phyloP scores from a whole-genome alignment of 805 yeast species.

The Kodamaea nitidulidarum region DNA sequence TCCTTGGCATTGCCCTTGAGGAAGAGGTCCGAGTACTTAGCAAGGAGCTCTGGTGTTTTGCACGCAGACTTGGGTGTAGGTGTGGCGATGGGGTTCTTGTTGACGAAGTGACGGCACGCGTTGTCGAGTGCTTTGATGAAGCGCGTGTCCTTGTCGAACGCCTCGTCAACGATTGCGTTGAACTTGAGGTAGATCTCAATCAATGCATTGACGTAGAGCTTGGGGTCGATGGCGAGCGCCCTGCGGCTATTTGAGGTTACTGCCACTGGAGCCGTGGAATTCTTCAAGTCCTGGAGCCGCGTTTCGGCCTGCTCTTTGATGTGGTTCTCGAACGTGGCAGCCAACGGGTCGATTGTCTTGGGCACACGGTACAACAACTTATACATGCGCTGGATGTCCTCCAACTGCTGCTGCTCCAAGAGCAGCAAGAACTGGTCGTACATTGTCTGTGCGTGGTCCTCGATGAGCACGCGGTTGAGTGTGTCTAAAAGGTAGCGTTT shows the following conservation, averaged over 20 bases:
- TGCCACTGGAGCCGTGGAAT: slow-evolving; percentile 27
- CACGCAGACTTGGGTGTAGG: slow-evolving; percentile 57
- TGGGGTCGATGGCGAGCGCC: slow-evolving; percentile 52
- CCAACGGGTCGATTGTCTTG: slow-evolving; percentile 71
- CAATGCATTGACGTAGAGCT: slow-evolving; percentile 72
- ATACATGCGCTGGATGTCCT: slow-evolving; percentile 77
- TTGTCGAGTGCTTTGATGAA: slow-evolving; percentile 85
- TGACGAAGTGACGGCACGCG: slow-evolving; percentile 83
- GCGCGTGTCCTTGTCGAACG: slow-evolving; percentile 70
- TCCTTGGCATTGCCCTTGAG: slow-evolving; percentile 73
- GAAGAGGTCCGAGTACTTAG: slow-evolving; percentile 81
- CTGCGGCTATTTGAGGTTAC: slow-evolving; percentile 10
- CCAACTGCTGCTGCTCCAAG: slow-evolving; percentile 65
- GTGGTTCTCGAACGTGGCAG: slow-evolving; percentile 66
- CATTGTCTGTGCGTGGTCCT: slow-evolving; percentile 70
- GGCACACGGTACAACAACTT: slow-evolving; percentile 73
- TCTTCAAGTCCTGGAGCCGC: slow-evolving; percentile 52
- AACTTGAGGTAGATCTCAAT: slow-evolving; percentile 67
- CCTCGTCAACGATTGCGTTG: slow-evolving; percentile 55
- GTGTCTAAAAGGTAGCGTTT: slow-evolving; percentile 71
- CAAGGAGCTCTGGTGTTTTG: slow-evolving; percentile 88
- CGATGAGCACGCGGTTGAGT: slow-evolving; percentile 71
- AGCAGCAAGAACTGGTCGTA: slow-evolving; percentile 73
- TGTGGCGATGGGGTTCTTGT: slow-evolving; percentile 75
- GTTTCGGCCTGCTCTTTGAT: slow-evolving; percentile 50